Base-by-base conservation (phyloP, 257 asterid genomes). In the Forsythia suspensa region DNA sequence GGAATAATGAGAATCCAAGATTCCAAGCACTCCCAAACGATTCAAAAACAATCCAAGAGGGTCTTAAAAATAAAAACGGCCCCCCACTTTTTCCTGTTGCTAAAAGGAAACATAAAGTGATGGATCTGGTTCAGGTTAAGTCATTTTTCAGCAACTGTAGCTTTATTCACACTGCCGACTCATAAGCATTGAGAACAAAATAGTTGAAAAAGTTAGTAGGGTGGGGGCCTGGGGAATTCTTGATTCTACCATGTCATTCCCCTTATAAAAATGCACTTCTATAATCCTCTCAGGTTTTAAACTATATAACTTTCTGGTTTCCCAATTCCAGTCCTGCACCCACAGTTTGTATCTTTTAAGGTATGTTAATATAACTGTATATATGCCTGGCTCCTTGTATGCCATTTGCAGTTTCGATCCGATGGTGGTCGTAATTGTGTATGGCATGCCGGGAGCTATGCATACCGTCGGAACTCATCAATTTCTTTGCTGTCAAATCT, bases 321-420 rank as follows among this genome's bases (percentile, higher is more conserved):
- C 10, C 21, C 66, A 57, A 16, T 57, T 57, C 66, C 66, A n/a
- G 29, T 20, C 24, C 65, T 55, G 65, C 65, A 16, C 1, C 8
- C 24, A 16, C 24, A 18, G 29, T 55, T n/a, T 15, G 63, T 55
- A 18, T 55, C 29, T 55, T 55, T 6, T n/a, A 8, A 61, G 68
- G 68, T 61, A 21, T 61, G 12, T 8, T 57, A 7, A 18, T 42
- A 34, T 29, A 68, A 5, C 18, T 51, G 66, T 52, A 61, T 2
- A 8, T 63, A 51, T 87, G 89, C 88, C 89, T 87, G 89, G 91
- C 91, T 89, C 89, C 91, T 74, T 85, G 92, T 79, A 89, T 84
- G 92, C 92, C 92, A 85, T 77, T 75, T 61, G 80, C 74, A 44
- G 65, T 68, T 78, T 89, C 20, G 83, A 9, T 76, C 78, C 18